Evolutionary conservation across 1,284 basidiomycete species (phyloP), one percentile per base, ranked within the genome.

Genomic region (Crepidotus sp.): DNA sequence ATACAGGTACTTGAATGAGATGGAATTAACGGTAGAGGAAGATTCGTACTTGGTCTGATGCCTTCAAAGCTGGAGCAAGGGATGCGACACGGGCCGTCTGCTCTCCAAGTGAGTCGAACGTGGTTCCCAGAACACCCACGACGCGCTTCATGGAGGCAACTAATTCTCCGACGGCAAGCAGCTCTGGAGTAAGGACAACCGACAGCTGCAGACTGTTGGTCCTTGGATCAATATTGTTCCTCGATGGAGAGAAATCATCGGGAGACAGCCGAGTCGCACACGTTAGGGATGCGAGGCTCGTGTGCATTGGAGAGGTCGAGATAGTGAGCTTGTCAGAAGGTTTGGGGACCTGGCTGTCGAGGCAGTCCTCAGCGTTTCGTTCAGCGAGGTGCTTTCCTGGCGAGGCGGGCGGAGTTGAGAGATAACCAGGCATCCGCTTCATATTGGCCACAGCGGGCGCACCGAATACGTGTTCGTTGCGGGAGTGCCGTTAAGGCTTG

Each of bases 111-210:
- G 59, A 58, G 30, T 69, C 67, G 52, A 74, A 70, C 0, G 71
- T 70, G 6, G 56, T 51, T 1, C 65, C 61, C 33, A 75, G 58
- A 0, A 59, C 56, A 1, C 50, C 50, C 2, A 74, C 50, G 3
- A 70, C 66, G 9, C 56, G 56, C 45, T 70, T 70, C 65, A 74
- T 69, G 0, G 67, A 64, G 6, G 57, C 55, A 13, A 73, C 60
- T 3, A 74, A 51, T 13, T 69, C 66, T 6, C 64, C 61, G 13
- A 74, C 60, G 3, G 65, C 67, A 3, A 61, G 34, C 1, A 70
- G 54, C 45, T 73, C 67, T n/a, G 63, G 55, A 7, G 50, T 52
- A 3, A 49, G 13, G 11, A 46, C 47, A 14, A 40, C 29, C 8
- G 39, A 34, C 7, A 30, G 27, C 24, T 21, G 26, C 26, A 31